phyloP scores from a whole-genome alignment of 1,139 yeast species.

The Dujonia santamariae region DNA sequence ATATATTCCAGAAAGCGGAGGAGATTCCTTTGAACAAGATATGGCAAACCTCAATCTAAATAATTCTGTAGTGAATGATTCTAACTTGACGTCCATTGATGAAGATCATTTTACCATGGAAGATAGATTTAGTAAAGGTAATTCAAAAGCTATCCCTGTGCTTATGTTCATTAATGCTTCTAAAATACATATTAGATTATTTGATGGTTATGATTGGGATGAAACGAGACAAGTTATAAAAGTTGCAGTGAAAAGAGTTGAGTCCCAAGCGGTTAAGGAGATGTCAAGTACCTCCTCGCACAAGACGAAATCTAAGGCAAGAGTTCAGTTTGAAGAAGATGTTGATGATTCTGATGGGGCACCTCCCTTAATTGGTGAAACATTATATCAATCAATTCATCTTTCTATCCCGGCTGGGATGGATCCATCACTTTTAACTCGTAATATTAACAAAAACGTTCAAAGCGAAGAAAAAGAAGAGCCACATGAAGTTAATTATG shows the following conservation, averaged over 20 bases:
- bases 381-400: slow-evolving; percentile 71
- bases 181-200: slow-evolving; percentile 51
- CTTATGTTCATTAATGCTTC: slow-evolving; percentile 33
- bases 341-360: slow-evolving; percentile 13
- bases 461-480: slow-evolving; percentile 22
- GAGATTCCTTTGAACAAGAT: slow-evolving; percentile 22
- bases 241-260: slow-evolving; percentile 61
- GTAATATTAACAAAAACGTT: slow-evolving; percentile 48
- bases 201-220: slow-evolving; percentile 94
- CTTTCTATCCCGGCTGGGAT: slow-evolving; percentile 56
- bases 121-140: slow-evolving; percentile 4
- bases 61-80: slow-evolving; percentile 1
- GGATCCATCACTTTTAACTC: slow-evolving; percentile 45
- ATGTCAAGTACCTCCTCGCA: no score
- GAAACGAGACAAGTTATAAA: slow-evolving; percentile 67
- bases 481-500: slow-evolving; percentile 23
- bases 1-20: slow-evolving; percentile 15
- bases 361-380: slow-evolving; percentile 50
- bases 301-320: slow-evolving; percentile 2
- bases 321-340: slow-evolving; percentile 3
- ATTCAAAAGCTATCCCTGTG: slow-evolving; percentile 20
- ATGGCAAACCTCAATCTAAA: slow-evolving; percentile 11
- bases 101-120: slow-evolving; percentile 46
- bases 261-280: slow-evolving; percentile 36
- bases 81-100: slow-evolving; percentile 17